Conservation (phyloP, 495 filamentous ascomycete genomes). For the Trichoderma parareesei region DNA sequence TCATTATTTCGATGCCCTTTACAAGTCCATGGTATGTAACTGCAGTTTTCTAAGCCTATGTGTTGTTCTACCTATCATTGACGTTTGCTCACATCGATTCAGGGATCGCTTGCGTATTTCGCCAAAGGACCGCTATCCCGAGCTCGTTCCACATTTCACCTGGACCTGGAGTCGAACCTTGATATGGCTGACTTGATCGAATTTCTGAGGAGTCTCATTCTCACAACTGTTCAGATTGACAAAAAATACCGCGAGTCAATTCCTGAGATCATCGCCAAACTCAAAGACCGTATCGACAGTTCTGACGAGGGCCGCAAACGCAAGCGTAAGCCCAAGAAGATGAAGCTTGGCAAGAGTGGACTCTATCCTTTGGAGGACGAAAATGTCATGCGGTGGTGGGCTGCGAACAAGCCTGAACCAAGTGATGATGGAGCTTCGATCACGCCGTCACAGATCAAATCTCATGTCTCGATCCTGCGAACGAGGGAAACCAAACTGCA, state of each 20-base stretch:
- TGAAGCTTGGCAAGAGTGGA: constrained; percentile 67
- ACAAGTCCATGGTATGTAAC: constrained; percentile 68
- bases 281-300: constrained; percentile 45
- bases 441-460: constrained; percentile 40
- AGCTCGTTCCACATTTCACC: constrained; percentile 67
- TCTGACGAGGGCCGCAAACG: constrained; percentile 53
- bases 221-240: constrained; percentile 69
- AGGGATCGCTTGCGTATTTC: constrained; percentile 93
- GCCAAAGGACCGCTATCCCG: constrained; percentile 92
- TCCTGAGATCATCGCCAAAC: constrained; percentile 55
- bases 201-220: constrained; percentile 62
- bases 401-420: constrained; percentile 33
- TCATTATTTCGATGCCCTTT: constrained; percentile 85
- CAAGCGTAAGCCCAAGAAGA: constrained; percentile 57
- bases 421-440: constrained; percentile 28
- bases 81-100: constrained; percentile 28
- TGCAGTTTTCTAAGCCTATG: neutral
- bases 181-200: constrained; percentile 51
- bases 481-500: constrained; percentile 80
- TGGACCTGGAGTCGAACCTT: constrained; percentile 43
- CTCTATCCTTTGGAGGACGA: constrained; percentile 67
- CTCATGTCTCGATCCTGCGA: constrained; percentile 56
- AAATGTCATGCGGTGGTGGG: constrained; percentile 78
- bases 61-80: neutral
- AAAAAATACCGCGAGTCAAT: constrained; percentile 79